Conservation (phyloP, 495 filamentous ascomycete genomes). For the Lophiostoma macrostomum region DNA sequence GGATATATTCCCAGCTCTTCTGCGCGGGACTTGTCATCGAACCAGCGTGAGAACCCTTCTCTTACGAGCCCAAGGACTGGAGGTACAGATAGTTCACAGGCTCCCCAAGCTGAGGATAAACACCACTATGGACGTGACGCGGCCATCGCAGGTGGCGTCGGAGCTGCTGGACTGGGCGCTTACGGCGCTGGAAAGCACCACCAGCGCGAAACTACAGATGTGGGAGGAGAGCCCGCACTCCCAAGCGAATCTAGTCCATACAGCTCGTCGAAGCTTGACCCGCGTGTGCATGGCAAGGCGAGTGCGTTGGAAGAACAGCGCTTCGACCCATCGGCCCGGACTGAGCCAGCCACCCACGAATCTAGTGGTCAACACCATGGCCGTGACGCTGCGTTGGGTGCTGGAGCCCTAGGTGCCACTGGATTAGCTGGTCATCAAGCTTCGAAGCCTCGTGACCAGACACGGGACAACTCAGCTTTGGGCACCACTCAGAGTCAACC, state of each 20-base stretch:
- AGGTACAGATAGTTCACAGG: too few relatives aligned
- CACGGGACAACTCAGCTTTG: background rate
- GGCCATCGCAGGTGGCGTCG: conserved; percentile 19
- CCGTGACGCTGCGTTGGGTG: conserved; percentile 17
- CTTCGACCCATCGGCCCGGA: background rate
- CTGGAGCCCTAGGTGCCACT: conserved; percentile 10
- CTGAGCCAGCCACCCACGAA: background rate
- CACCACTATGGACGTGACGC: conserved; percentile 27
- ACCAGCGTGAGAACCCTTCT: too few relatives aligned
- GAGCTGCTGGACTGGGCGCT: conserved; percentile 16
- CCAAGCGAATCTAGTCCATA: conserved; percentile 8
- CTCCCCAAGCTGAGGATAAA: too few relatives aligned
- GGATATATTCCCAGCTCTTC: too few relatives aligned
- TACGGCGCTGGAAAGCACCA: conserved; percentile 20
- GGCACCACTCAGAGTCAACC: background rate
- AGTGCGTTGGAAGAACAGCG: background rate
- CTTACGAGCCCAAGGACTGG: too few relatives aligned
- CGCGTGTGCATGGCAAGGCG: conserved; percentile 10
- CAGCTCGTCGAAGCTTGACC: conserved; percentile 17
- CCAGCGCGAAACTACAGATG: conserved; percentile 3
- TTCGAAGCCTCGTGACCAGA: background rate
- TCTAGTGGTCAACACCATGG: conserved; percentile 36
- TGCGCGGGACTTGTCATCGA: too few relatives aligned
- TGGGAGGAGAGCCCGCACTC: background rate
- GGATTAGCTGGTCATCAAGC: conserved; percentile 13